phyloP scores from a whole-genome alignment of 2,329 filamentous ascomycete species.

The Neonectria magnoliae region DNA sequence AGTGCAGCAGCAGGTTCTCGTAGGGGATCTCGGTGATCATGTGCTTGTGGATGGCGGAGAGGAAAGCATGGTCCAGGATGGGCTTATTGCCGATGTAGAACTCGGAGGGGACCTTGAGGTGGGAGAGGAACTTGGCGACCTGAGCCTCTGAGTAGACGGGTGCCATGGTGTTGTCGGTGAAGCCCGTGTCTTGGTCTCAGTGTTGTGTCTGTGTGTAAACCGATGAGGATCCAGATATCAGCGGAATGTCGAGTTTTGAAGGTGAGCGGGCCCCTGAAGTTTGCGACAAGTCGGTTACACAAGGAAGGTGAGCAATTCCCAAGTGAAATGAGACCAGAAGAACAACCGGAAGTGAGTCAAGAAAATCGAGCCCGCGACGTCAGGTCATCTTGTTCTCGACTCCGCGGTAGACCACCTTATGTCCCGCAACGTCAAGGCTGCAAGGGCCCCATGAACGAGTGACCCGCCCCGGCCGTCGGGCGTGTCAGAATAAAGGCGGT shows the following conservation, averaged over 20 bases:
- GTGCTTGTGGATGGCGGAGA: slow-evolving; percentile 53
- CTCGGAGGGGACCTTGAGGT: slow-evolving; percentile 42
- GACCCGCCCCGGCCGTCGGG: slow-evolving; percentile 9
- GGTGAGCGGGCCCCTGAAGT: neutral
- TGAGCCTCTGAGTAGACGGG: slow-evolving; percentile 43
- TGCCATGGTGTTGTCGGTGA: slow-evolving; percentile 35
- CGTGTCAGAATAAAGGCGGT: slow-evolving; percentile 11
- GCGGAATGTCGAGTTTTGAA: neutral
- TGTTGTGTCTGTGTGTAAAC: slow-evolving; percentile 1
- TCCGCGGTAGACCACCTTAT: slow-evolving; percentile 1
- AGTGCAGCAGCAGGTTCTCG: slow-evolving; percentile 66
- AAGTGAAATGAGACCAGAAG: slow-evolving; percentile 13
- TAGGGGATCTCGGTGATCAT: slow-evolving; percentile 64
- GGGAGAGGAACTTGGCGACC: slow-evolving; percentile 43
- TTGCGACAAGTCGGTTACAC: neutral
- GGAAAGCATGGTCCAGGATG: slow-evolving; percentile 44
- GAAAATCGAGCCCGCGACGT: slow-evolving; percentile 20
- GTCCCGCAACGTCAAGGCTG: slow-evolving; percentile 18
- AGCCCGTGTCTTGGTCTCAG: neutral
- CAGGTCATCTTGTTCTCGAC: slow-evolving; percentile 27
- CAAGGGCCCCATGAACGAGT: slow-evolving; percentile 9
- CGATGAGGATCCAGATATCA: neutral
- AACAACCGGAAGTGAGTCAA: slow-evolving; percentile 20
- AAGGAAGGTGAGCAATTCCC: slow-evolving; percentile 4
- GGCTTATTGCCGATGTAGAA: slow-evolving; percentile 42